Percentiles rank a stretch among this genome's conserved stretches.
These are phyloP conservation scores for Begonia peltatifolia DNA, from an alignment of 306 rosid genomes.

Conservation along the genomic window DNA sequence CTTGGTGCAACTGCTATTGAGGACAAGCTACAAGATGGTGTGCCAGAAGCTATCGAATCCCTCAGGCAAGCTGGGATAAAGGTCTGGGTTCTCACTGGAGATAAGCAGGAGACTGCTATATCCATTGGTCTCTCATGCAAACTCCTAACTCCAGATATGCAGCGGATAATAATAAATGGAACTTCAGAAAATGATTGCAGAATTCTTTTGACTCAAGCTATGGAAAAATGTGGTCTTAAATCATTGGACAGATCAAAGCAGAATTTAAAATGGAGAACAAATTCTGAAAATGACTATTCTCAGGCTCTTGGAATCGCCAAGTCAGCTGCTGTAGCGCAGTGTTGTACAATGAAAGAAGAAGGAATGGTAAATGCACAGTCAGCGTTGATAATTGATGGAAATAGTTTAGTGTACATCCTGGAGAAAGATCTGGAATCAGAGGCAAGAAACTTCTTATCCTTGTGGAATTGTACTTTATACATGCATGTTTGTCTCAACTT, in stretches of 20 bases:
- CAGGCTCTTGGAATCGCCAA: slow-evolving; percentile 24
- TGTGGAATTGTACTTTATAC: slow-evolving; percentile 11
- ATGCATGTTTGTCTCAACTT: slow-evolving; percentile 4
- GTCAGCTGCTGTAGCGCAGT: slow-evolving; percentile 25
- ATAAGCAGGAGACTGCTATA: slow-evolving; percentile 98
- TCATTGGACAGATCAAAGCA: slow-evolving; percentile 18
- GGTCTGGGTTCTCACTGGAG: slow-evolving; percentile 99
- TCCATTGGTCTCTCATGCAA: slow-evolving; percentile 90
- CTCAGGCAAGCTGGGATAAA: slow-evolving; percentile 94
- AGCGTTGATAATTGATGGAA: slow-evolving; percentile 91
- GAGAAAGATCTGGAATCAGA: slow-evolving; percentile 74
- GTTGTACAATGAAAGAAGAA: slow-evolving; percentile 37
- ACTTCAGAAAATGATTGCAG: slow-evolving; percentile 60
- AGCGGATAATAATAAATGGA: slow-evolving; percentile 66
- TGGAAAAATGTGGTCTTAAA: slow-evolving; percentile 43
- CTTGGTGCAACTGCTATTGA: slow-evolving; percentile 95
- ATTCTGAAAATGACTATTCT: slow-evolving; percentile 22
- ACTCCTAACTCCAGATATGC: slow-evolving; percentile 70
- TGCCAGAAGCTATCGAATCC: slow-evolving; percentile 84
- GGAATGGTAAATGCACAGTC: slow-evolving; percentile 24
- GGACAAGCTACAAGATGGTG: slow-evolving; percentile 97
- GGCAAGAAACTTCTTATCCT: slow-evolving; percentile 33
- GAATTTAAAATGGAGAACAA: slow-evolving; percentile 19
- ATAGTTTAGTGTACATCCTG: slow-evolving; percentile 89
- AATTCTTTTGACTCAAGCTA: slow-evolving; percentile 56